Evolutionary conservation across 345 rosid species (phyloP).

Genomic region (Citrus reticulata): DNA sequence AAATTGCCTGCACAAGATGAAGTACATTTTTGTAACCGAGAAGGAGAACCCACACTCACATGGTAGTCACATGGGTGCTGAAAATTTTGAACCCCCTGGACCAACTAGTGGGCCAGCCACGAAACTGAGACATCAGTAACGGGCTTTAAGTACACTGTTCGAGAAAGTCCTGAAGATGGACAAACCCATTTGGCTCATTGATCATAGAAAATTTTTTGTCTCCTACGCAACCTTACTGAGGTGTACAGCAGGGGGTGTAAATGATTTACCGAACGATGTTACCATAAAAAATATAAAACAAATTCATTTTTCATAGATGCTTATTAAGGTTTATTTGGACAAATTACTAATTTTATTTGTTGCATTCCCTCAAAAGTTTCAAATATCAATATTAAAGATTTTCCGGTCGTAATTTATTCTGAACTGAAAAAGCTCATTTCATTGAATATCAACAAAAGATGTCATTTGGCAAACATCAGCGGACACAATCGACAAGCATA

Average conservation of each 20-base stretch:
- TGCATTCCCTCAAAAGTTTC: background rate
- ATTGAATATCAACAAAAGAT: background rate
- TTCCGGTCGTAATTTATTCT: background rate
- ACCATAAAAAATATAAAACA: too few species aligned
- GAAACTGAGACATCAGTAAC: background rate
- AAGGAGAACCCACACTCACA: slow-evolving; percentile 5
- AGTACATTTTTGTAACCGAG: background rate
- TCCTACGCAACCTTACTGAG: too few species aligned
- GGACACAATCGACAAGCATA: background rate
- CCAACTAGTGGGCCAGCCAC: background rate
- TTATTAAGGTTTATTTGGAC: background rate
- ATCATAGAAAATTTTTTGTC: background rate
- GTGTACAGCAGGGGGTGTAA: too few species aligned
- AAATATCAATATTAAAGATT: background rate
- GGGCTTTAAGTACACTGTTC: background rate
- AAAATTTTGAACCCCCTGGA: background rate
- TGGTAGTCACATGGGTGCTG: slow-evolving; percentile 4
- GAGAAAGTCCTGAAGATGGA: background rate
- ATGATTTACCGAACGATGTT: too few species aligned
- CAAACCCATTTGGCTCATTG: background rate
- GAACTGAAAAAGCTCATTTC: background rate
- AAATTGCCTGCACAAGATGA: background rate
- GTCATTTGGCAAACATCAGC: background rate
- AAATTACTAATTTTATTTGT: background rate
- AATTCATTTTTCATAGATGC: too few species aligned